These are phyloP conservation scores for Fusarium illudens DNA, from an alignment of 2,329 filamentous ascomycete genomes.

Conservation along the genomic window DNA sequence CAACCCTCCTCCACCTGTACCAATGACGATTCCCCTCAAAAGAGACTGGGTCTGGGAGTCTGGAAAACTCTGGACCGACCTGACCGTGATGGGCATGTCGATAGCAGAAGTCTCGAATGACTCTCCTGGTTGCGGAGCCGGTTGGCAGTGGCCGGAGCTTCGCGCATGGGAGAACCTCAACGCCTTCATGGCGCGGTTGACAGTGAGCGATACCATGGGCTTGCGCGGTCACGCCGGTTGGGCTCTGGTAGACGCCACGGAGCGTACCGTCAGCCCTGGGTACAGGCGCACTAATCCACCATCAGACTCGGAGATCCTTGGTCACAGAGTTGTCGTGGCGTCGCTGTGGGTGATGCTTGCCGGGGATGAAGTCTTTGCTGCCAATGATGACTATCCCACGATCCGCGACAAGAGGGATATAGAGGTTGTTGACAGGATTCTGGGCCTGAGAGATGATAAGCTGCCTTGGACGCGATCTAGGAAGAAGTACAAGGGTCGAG, in stretches of 20 bases:
- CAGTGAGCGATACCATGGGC: rapidly evolving
- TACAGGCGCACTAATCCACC: background rate
- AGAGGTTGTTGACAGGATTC: background rate
- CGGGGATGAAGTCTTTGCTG: background rate
- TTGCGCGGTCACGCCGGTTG: background rate
- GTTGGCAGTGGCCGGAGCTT: slow-evolving; percentile 14
- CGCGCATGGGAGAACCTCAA: slow-evolving; percentile 6
- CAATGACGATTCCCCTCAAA: background rate
- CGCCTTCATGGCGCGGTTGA: background rate
- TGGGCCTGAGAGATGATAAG: background rate
- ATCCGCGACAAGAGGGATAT: slow-evolving; percentile 8
- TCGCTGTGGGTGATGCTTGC: background rate
- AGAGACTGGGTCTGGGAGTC: slow-evolving; percentile 6
- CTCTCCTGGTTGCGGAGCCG: slow-evolving; percentile 3
- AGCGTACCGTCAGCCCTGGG: background rate
- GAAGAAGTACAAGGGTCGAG: background rate
- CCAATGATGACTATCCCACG: background rate
- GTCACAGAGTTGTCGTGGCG: background rate
- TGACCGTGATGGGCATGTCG: background rate
- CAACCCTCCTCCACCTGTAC: background rate
- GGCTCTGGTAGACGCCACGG: background rate
- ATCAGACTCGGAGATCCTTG: background rate
- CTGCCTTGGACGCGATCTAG: slow-evolving; percentile 10
- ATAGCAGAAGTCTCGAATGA: slow-evolving; percentile 7
- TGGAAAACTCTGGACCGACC: background rate